Base-by-base conservation (phyloP, 176 grass and related monocot species). In the Coix lacrymajobi region DNA sequence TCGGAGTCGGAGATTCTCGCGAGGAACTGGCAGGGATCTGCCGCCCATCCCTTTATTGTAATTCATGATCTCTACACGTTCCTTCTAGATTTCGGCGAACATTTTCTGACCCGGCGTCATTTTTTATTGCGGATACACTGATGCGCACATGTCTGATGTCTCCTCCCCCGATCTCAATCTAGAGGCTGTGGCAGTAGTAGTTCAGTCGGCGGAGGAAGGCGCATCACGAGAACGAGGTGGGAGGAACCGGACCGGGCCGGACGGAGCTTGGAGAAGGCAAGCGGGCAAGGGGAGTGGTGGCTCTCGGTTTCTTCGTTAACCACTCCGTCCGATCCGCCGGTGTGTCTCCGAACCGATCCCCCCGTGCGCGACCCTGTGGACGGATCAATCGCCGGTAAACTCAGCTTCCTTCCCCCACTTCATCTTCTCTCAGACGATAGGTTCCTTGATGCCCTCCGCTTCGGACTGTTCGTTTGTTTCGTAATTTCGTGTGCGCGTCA, bases 101-200 rank as follows among this genome's bases (percentile, higher is more conserved):
- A 78, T 83, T 77, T 77, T 73, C 26, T 33, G 41, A 15, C 54
- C 51, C 54, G 1, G 31, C n/a, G 16, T 30, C 10, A 32, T 74
- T 74, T 32, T 75, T 83, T 83, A 49, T 31, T 24, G 79, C 19
- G 30, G 16, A 26, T 25, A 60, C 30, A 36, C 79, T 83, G 19
- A 72, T 8, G 86, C 80, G 33, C 80, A 77, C 73, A 54, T 74
- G 69, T 43, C 60, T 52, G 58, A 29, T 46, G 69, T 46, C 25
- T 17, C 26, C 69, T 36, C 22, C 64, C 36, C 41, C 58, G 6
- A 83, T 88, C 80, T 65, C 79, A 34, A 78, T 88, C 80, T 56
- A 66, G 38, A 82, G 26, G 32, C 3, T 15, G 5, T n/a, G n/a
- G n/a, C 4, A 15, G 12, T 28, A 8, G 29, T 62, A 62, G 31